These are phyloP conservation scores for Boehmeria nivea DNA, from an alignment of 306 rosid species.

Conservation along the genomic window DNA sequence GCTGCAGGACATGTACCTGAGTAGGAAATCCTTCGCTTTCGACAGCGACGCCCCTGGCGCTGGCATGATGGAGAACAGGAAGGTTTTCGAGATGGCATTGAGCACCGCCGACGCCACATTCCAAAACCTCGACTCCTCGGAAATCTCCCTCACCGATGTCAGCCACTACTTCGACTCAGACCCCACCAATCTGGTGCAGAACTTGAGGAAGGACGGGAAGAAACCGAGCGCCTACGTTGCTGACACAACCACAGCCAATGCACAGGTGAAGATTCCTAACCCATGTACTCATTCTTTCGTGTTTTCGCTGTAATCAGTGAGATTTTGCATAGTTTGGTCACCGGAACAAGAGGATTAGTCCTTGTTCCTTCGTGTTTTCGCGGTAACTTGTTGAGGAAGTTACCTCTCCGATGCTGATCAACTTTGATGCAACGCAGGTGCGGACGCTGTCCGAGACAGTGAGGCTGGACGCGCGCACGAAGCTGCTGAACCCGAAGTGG, in stretches of 20 bases:
- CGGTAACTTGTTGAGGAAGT: too few relatives aligned
- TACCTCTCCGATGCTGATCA: constrained; percentile 1
- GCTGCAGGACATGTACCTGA: constrained; percentile 96
- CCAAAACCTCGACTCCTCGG: constrained; percentile 96
- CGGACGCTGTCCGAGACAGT: constrained; percentile 94
- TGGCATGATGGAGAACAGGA: constrained; percentile 87
- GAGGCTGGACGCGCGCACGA: constrained; percentile 94
- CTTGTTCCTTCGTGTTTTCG: too few relatives aligned
- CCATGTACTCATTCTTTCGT: not conserved
- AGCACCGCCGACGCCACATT: constrained; percentile 99
- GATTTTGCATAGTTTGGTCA: too few relatives aligned
- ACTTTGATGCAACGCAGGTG: constrained; percentile 58
- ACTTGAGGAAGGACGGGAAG: constrained; percentile 92
- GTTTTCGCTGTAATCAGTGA: too few relatives aligned
- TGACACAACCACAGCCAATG: constrained; percentile 97
- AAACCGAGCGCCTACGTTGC: constrained; percentile 96
- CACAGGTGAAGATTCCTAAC: constrained; percentile 54
- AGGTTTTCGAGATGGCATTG: constrained; percentile 96
- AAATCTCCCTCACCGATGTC: constrained; percentile 95
- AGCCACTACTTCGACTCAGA: constrained; percentile 98
- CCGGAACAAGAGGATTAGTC: too few relatives aligned
- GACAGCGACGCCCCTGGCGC: constrained; percentile 87
- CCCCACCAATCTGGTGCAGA: constrained; percentile 93
- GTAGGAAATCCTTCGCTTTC: constrained; percentile 91
- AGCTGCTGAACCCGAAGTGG: constrained; percentile 95